phyloP scores from a whole-genome alignment of 1,284 basidiomycete genomes.

The Sporisorium iseilematis-ciliati region DNA sequence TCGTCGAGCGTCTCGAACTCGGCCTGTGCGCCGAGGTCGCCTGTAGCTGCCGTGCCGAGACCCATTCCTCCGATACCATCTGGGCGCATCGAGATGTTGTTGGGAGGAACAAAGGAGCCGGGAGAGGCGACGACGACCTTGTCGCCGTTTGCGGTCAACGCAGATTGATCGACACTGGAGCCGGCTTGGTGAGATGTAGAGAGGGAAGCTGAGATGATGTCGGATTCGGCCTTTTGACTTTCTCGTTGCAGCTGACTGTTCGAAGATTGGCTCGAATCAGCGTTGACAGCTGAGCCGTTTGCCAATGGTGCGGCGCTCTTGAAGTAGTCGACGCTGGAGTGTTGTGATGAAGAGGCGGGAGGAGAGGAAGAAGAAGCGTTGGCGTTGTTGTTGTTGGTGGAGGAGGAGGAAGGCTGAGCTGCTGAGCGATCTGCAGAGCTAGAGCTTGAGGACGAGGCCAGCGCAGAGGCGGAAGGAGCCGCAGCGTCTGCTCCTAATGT shows the following conservation, averaged over 20 bases:
- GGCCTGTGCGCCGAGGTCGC: constrained; percentile 56
- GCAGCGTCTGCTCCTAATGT: constrained; percentile 6
- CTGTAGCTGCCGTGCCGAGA: constrained; percentile 60
- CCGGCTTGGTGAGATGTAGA: constrained; percentile 17
- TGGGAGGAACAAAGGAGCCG: constrained; percentile 19
- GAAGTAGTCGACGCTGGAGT: constrained; percentile 35
- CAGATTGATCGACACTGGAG: constrained; percentile 1
- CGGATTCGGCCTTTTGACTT: constrained; percentile 38
- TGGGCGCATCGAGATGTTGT: constrained; percentile 51
- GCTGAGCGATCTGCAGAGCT: constrained; percentile 10
- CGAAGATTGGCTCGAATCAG: constrained; percentile 3
- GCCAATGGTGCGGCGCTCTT: constrained; percentile 22
- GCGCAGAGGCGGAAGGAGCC: neutral
- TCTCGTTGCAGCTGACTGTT: constrained; percentile 22
- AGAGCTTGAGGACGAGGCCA: neutral
- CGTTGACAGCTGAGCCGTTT: constrained; percentile 4
- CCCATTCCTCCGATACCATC: constrained; percentile 64
- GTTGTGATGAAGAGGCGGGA: constrained; percentile 14
- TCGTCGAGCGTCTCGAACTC: constrained; percentile 62
- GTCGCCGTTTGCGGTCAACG: constrained; percentile 14
- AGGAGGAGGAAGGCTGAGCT: constrained; percentile 13
- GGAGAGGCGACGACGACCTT: constrained; percentile 27
- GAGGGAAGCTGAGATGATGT: constrained; percentile 47
- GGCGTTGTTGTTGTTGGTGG: neutral
- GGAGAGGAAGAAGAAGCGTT: constrained; percentile 7